These are phyloP conservation scores for Alternaria ethzedia DNA, from an alignment of 2,329 filamentous ascomycete genomes.

Conservation along the genomic window DNA sequence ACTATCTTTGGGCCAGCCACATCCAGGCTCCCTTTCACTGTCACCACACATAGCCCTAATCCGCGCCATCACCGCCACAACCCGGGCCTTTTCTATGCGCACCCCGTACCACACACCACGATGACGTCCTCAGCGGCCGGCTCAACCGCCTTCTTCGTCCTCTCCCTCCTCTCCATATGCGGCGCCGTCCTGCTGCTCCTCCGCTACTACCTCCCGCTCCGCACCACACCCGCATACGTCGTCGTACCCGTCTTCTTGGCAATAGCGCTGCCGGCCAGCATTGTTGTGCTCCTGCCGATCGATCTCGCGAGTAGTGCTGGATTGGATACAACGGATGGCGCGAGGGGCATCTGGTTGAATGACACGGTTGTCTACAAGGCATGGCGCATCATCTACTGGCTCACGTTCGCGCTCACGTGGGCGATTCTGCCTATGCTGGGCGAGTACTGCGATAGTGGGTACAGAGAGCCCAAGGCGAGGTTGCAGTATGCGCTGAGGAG, in stretches of 20 bases:
- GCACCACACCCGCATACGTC: conserved; percentile 88
- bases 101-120: conserved; percentile 16
- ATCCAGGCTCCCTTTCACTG: background rate
- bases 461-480: conserved; percentile 82
- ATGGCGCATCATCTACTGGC: conserved; percentile 96
- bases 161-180: conserved; percentile 77
- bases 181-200: conserved; percentile 81
- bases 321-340: conserved; percentile 68
- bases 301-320: conserved; percentile 87
- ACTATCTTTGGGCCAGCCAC: conserved; percentile 1
- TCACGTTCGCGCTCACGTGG: conserved; percentile 96
- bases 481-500: conserved; percentile 83
- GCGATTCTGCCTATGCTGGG: conserved; percentile 89
- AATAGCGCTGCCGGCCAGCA: conserved; percentile 89
- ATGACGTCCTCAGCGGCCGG: conserved; percentile 69
- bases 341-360: conserved; percentile 86
- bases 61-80: background rate
- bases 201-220: conserved; percentile 87
- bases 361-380: conserved; percentile 78
- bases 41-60: conserved; percentile 5
- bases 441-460: conserved; percentile 93
- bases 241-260: conserved; percentile 93
- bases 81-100: conserved; percentile 19
- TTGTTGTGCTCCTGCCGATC: conserved; percentile 91
- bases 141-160: conserved; percentile 77